These are phyloP conservation scores for Aspergillus vadensis DNA, from an alignment of 2,329 filamentous ascomycete species.

Conservation along the genomic window DNA sequence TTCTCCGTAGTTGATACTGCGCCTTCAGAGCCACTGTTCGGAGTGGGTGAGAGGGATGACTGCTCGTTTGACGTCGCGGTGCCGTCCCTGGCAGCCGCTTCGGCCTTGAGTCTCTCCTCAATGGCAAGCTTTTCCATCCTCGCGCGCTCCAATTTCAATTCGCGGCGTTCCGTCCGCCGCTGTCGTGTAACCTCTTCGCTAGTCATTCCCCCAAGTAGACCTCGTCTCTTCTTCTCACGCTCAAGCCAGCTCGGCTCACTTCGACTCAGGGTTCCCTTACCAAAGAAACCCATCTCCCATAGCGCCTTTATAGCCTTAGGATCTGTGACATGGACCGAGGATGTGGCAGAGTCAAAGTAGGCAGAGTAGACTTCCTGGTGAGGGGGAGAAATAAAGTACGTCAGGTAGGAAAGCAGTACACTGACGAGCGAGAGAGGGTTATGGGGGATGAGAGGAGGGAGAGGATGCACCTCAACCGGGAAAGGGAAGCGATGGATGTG, in stretches of 20 bases:
- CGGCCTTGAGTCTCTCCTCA: conserved; percentile 66
- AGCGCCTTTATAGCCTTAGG: conserved; percentile 72
- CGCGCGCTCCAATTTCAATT: conserved; percentile 91
- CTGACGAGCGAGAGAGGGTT: conserved; percentile 88
- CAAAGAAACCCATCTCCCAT: conserved; percentile 98
- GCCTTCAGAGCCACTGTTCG: conserved; percentile 22
- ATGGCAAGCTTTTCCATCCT: conserved; percentile 82
- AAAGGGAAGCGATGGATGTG: conserved; percentile 80
- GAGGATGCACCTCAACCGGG: conserved; percentile 77
- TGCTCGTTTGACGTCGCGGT: conserved; percentile 17
- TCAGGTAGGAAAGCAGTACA: conserved; percentile 74
- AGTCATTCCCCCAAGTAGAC: conserved; percentile 66
- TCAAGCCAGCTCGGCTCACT: conserved; percentile 94
- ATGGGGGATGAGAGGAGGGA: conserved; percentile 85
- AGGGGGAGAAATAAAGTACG: conserved; percentile 67
- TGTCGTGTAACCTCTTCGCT: conserved; percentile 79
- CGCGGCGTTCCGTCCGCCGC: conserved; percentile 75
- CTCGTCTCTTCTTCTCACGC: conserved; percentile 72
- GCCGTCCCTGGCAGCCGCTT: conserved; percentile 44
- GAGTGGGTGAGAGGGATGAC: conserved; percentile 12
- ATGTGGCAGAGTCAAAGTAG: conserved; percentile 77
- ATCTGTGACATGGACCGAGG: conserved; percentile 82
- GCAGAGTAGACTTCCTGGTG: conserved; percentile 67
- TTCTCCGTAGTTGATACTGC: conserved; percentile 29
- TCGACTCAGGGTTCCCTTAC: conserved; percentile 87